Evolutionary conservation across 2,329 filamentous ascomycete genomes (phyloP).

Genomic region (Bertia moriformis): DNA sequence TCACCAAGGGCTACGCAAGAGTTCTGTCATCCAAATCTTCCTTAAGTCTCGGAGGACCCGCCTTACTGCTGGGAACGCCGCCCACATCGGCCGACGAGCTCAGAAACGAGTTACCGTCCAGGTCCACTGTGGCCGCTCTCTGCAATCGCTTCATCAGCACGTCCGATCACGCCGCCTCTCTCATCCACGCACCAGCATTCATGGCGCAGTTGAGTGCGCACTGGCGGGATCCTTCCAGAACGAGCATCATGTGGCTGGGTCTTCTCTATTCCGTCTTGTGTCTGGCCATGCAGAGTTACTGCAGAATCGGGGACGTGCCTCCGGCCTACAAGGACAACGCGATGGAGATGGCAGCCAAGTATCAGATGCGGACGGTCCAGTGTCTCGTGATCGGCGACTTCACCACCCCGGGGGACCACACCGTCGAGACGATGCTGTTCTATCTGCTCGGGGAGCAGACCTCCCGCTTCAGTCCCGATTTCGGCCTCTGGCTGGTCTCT

Average conservation of each 20-base stretch:
- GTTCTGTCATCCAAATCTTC: slow-evolving; percentile 55
- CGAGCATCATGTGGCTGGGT: slow-evolving; percentile 65
- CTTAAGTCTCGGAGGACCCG: slow-evolving; percentile 44
- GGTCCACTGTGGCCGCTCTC: no score
- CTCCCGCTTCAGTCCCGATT: slow-evolving; percentile 62
- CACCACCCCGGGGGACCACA: slow-evolving; percentile 59
- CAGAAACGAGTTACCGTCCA: no score
- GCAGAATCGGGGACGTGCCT: no score
- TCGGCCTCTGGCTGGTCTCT: slow-evolving; percentile 49
- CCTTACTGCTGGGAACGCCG: no score
- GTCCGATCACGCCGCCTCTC: no score
- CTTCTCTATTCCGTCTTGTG: slow-evolving; percentile 64
- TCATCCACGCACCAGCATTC: no score
- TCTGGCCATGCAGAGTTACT: no score
- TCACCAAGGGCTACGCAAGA: slow-evolving; percentile 67
- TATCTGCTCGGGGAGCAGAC: slow-evolving; percentile 66
- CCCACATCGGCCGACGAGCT: no score
- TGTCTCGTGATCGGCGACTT: slow-evolving; percentile 66
- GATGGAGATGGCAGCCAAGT: slow-evolving; percentile 51
- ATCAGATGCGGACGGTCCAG: slow-evolving; percentile 61
- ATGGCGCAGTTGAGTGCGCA: no score
- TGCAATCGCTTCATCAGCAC: no score
- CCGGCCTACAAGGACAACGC: no score
- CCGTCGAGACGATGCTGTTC: slow-evolving; percentile 64
- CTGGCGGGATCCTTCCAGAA: slow-evolving; percentile 63